These are phyloP conservation scores for Tetrahymena borealis DNA, from an alignment of 73 alveolate genomes.

Conservation along the genomic window DNA sequence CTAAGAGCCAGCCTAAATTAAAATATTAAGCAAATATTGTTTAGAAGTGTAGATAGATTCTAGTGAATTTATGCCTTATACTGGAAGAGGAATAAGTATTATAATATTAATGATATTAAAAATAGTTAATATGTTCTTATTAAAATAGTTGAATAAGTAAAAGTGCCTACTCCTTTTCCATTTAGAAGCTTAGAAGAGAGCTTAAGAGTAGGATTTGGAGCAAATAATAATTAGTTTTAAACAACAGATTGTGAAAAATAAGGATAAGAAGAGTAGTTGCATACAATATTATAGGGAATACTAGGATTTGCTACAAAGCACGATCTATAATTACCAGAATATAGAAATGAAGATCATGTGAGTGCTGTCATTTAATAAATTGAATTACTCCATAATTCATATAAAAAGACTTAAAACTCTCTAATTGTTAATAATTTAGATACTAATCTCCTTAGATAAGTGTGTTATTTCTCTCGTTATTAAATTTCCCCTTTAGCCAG, in stretches of 20 bases:
- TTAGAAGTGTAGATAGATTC: conserved; percentile 62
- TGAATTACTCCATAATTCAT: background rate
- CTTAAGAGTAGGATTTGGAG: background rate
- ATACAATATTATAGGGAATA: background rate
- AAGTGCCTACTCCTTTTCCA: conserved; percentile 36
- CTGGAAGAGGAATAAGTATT: conserved; percentile 58
- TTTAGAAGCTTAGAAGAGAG: background rate
- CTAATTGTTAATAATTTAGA: conserved; percentile 53
- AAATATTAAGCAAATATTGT: conserved; percentile 56
- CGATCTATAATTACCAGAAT: conserved; percentile 58
- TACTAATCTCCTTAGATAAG: conserved; percentile 42
- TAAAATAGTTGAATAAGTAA: conserved; percentile 52
- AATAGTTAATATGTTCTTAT: background rate
- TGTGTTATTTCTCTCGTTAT: conserved; percentile 52
- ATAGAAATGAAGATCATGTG: conserved; percentile 56
- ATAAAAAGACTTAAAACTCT: conserved; percentile 41
- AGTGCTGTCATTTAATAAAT: conserved; percentile 33
- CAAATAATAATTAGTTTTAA: background rate
- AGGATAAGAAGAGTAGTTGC: background rate
- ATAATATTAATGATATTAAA: too few species aligned
- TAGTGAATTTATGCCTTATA: conserved; percentile 52
- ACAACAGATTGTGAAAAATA: conserved; percentile 20
- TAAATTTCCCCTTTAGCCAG: conserved; percentile 91
- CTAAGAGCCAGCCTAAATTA: conserved; percentile 64
- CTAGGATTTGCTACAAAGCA: conserved; percentile 49